phyloP scores from a whole-genome alignment of 148 eudicot species.

The Rhododendron ferrugineum region DNA sequence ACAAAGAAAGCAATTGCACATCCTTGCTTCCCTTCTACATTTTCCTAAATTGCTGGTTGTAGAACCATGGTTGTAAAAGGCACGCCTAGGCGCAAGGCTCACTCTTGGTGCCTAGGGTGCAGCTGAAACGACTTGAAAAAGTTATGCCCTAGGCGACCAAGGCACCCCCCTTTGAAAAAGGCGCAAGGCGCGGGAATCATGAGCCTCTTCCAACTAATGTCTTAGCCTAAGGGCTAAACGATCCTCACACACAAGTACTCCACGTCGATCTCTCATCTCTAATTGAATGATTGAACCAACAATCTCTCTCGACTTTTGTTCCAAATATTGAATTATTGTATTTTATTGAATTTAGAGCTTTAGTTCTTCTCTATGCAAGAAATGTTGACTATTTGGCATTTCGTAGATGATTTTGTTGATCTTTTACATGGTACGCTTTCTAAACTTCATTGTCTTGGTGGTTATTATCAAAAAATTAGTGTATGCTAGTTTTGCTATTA shows the following conservation, averaged over 20 bases:
- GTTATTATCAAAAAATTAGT: too few relatives aligned
- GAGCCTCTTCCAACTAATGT: not conserved
- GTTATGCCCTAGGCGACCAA: not conserved
- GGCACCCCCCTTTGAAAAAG: not conserved
- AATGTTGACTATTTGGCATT: too few relatives aligned
- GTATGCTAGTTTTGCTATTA: too few relatives aligned
- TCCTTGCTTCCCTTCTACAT: not conserved
- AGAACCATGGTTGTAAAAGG: not conserved
- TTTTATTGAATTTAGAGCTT: too few relatives aligned
- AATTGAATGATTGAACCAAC: not conserved
- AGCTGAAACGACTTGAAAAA: not conserved
- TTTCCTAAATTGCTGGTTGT: too few relatives aligned
- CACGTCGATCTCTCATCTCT: not conserved
- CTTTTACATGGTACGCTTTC: too few relatives aligned
- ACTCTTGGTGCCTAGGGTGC: not conserved
- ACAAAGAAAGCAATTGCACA: not conserved
- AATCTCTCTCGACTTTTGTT: not conserved
- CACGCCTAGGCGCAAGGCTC: not conserved
- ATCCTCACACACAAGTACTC: too few relatives aligned
- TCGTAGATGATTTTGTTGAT: too few relatives aligned
- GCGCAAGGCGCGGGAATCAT: not conserved
- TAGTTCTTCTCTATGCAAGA: too few relatives aligned
- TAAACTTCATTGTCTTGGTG: too few relatives aligned
- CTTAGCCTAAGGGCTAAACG: too few relatives aligned
- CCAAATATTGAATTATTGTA: too few relatives aligned